Evolutionary conservation across 495 filamentous ascomycete genomes (phyloP), one percentile per base, ranked within the genome.

Genomic region (Halenospora varia): DNA sequence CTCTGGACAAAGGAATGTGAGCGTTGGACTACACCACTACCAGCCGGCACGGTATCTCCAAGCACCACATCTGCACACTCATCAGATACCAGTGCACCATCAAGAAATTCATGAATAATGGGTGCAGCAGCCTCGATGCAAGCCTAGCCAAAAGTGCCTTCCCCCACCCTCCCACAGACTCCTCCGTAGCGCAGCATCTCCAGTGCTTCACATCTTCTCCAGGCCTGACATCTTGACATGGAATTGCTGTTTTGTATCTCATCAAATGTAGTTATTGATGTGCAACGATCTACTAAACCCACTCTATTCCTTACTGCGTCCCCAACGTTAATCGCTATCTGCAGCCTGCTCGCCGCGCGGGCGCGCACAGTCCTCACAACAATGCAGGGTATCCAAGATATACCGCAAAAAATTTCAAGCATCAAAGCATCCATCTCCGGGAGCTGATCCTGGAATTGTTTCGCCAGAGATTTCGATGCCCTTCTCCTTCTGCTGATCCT

Each of bases 391-490:
- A 35, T 35, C 29, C 29, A 35, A 35, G 29, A 35, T 35, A 35
- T 35, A 35, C 29, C 29, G 3, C 8, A 48, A 48, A 10, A 24
- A 48, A 10, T 48, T 19, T 22, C 46, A 24, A 48, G 46, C 18
- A 24, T 10, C 9, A 24, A 23, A 49, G 15, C 10, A n/a, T 49
- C 22, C 15, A 17, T 40, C 26, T 41, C 49, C 49, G 25, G 35
- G 15, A 52, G 49, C 49, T 52, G 49, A 52, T 52, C 26, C 49
- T 52, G 18, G 25, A 13, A 4, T 22, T 26, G 26, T 40, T 41
- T 23, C 25, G 10, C 25, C n/a, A 11, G 15, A 52, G 11, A 52
- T 18, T 52, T 19, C 19, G 20, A 52, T 41, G 35, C 48, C 17
- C 15, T 22, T 18, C 23, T 29, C 24, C 48, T 35, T 13, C 4